A percentile compares a stretch with the other conserved stretches of the same genome.
Conservation (phyloP, 495 filamentous ascomycete genomes). For the Penicillium alfredii region DNA sequence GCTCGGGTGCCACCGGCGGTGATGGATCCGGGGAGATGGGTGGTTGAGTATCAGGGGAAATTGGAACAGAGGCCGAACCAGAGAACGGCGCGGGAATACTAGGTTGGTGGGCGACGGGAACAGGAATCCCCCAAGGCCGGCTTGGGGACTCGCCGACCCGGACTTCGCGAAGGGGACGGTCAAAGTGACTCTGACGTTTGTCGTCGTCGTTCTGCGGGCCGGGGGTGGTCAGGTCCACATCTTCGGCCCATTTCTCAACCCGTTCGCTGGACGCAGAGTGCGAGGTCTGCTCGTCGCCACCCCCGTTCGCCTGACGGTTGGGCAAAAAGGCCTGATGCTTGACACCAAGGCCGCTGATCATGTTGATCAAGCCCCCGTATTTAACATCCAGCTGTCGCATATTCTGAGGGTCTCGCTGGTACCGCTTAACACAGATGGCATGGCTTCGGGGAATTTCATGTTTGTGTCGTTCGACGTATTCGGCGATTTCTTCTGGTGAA, state of each 20-base stretch:
- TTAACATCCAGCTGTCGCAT: constrained; percentile 84
- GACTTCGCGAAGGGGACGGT: constrained; percentile 74
- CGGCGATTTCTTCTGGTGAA: constrained; percentile 82
- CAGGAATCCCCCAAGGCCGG: constrained; percentile 82
- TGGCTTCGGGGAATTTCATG: constrained; percentile 88
- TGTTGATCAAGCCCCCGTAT: constrained; percentile 80
- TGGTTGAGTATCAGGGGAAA: constrained; percentile 13
- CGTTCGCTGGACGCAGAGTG: constrained; percentile 47
- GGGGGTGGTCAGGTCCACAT: constrained; percentile 45
- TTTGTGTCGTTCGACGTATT: constrained; percentile 86
- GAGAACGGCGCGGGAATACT: constrained; percentile 20
- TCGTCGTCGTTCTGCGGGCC: constrained; percentile 30
- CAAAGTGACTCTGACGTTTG: constrained; percentile 56
- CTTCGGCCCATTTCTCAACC: constrained; percentile 77
- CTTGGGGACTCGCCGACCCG: constrained; percentile 84
- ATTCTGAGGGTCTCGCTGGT: constrained; percentile 74
- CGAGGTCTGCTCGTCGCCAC: constrained; percentile 8
- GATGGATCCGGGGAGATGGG: constrained; percentile 9
- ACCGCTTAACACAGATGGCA: constrained; percentile 80
- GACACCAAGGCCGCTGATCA: constrained; percentile 78
- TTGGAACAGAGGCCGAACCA: constrained; percentile 16
- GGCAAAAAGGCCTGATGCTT: constrained; percentile 81
- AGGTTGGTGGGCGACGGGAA: constrained; percentile 51
- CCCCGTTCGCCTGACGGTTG: constrained; percentile 44
- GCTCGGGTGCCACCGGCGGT: constrained; percentile 11